Percentiles rank a stretch among this genome's conserved stretches.
phyloP scores from a whole-genome alignment of 2,329 filamentous ascomycete genomes.

The Fusarium haematococcum region DNA sequence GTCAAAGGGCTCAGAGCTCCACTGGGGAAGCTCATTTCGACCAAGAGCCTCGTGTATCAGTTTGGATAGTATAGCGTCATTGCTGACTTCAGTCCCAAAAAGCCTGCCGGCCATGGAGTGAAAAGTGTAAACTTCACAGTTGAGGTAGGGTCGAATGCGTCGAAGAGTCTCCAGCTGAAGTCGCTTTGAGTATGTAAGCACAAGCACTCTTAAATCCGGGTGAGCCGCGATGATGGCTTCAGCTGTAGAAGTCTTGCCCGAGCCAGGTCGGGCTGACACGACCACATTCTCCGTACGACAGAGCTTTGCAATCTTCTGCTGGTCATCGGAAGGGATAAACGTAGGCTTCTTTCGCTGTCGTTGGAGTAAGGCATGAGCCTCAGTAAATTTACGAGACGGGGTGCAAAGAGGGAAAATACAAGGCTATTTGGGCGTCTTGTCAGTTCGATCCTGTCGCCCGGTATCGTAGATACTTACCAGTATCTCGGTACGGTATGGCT shows the following conservation, averaged over 20 bases:
- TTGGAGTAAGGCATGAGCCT: background rate
- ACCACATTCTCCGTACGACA: constrained; percentile 44
- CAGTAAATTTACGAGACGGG: background rate
- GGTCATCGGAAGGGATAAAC: constrained; percentile 41
- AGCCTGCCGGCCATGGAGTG: constrained; percentile 42
- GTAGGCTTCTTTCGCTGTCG: background rate
- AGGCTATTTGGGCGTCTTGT: background rate
- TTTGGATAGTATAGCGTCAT: constrained; percentile 30
- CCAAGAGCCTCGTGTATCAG: constrained; percentile 9
- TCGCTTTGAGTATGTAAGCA: constrained; percentile 46
- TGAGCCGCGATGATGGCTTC: constrained; percentile 45
- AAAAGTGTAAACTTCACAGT: constrained; percentile 43
- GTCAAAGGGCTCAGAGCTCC: constrained; percentile 43
- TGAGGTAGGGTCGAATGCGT: constrained; percentile 33
- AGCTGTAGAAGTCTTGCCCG: constrained; percentile 49
- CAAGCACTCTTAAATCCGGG: constrained; percentile 27
- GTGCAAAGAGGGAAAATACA: background rate
- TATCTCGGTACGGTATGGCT: background rate
- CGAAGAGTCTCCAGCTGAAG: constrained; percentile 41
- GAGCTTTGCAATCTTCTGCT: constrained; percentile 38
- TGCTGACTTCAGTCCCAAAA: constrained; percentile 25
- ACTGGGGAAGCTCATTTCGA: constrained; percentile 28
- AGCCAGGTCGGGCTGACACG: constrained; percentile 49
- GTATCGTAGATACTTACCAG: constrained; percentile 5
- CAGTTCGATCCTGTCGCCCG: background rate